phyloP scores from a whole-genome alignment of 108 stramenopile species.

The Schizochytrium sp. region DNA sequence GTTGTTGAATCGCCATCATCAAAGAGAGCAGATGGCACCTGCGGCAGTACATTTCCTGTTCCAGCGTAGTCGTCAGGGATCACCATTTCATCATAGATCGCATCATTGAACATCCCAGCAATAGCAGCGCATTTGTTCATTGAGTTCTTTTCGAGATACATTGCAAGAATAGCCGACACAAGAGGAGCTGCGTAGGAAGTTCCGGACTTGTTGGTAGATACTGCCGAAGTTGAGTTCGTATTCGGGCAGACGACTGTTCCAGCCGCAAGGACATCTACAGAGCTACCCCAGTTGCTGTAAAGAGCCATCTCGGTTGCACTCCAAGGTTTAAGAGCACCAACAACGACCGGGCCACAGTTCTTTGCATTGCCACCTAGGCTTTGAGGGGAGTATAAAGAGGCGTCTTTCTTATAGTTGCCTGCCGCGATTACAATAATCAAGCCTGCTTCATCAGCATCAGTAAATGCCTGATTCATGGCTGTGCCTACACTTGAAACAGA shows the following conservation, averaged over 20 bases:
- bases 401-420: slow-evolving; percentile 61
- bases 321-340: background rate
- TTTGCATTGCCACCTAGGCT: background rate
- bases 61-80: background rate
- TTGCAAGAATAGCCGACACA: slow-evolving; percentile 3
- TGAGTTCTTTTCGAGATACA: slow-evolving; percentile 21
- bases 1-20: background rate
- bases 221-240: background rate
- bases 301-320: background rate
- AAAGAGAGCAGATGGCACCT: background rate
- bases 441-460: background rate
- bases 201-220: background rate
- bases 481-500: slow-evolving; percentile 29
- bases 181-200: slow-evolving; percentile 28
- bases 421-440: slow-evolving; percentile 61
- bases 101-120: slow-evolving; percentile 2
- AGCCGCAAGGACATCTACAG: background rate
- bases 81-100: background rate
- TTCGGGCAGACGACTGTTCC: slow-evolving; percentile 22
- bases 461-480: slow-evolving; percentile 9
- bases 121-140: slow-evolving; percentile 46
- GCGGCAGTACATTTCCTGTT: background rate
- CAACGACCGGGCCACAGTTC: background rate
- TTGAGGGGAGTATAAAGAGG: slow-evolving; percentile 54
- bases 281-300: slow-evolving; percentile 31